Conservation (phyloP, 139 green algal species). For the Tetratostichococcus sp. region DNA sequence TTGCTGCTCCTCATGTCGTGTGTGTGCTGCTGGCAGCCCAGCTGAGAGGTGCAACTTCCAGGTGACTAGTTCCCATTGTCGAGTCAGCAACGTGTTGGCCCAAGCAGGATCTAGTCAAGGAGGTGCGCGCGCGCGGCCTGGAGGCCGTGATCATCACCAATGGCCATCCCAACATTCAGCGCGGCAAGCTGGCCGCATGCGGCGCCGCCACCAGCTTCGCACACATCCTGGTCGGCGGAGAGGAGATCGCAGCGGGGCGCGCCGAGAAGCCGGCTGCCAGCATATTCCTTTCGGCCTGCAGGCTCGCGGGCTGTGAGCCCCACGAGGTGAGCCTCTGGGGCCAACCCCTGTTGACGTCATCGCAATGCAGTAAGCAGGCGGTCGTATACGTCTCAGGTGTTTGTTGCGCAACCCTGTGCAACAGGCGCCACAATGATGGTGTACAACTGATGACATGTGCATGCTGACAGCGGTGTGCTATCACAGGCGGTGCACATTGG, state of each 20-base stretch:
- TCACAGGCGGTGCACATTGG: constrained; percentile 20
- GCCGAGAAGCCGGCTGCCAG: constrained; percentile 32
- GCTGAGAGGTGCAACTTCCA: too few relatives aligned
- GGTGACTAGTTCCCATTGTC: too few relatives aligned
- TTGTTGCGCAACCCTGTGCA: too few relatives aligned
- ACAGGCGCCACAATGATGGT: too few relatives aligned
- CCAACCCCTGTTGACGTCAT: too few relatives aligned
- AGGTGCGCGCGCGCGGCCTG: constrained; percentile 16
- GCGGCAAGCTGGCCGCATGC: constrained; percentile 29
- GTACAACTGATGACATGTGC: too few relatives aligned
- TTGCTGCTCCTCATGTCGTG: too few relatives aligned
- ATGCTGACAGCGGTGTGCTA: too few relatives aligned
- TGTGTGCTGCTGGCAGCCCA: too few relatives aligned
- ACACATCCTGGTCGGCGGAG: constrained; percentile 30
- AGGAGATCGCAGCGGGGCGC: constrained; percentile 26
- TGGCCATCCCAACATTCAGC: constrained; percentile 33
- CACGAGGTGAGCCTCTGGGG: too few relatives aligned
- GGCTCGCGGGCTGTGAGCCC: constrained; percentile 2
- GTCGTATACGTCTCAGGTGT: too few relatives aligned
- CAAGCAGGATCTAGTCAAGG: constrained; percentile 9
- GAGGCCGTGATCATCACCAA: constrained; percentile 37
- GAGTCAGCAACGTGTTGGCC: neutral
- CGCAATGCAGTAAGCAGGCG: too few relatives aligned
- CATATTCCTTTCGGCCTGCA: constrained; percentile 30
- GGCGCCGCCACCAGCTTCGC: constrained; percentile 16